Conservation (phyloP, 345 rosid genomes). For the Raphanus raphanistrum region DNA sequence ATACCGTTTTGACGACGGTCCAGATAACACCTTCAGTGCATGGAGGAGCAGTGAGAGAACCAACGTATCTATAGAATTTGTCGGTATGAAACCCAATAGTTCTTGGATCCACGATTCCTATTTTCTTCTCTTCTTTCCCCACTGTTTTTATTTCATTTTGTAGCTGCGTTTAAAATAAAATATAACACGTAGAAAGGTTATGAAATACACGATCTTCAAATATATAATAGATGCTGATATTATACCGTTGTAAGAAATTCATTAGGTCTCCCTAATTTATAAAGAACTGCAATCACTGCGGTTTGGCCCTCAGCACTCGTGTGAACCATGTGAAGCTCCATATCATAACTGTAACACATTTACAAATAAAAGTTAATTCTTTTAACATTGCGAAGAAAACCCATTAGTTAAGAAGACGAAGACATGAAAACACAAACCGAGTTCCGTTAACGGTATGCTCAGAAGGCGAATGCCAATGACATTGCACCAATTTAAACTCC, state of each 20-base stretch:
- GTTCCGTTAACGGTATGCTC: constrained; percentile 63
- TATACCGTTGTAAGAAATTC: constrained; percentile 54
- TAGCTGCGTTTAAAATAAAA: constrained; percentile 38
- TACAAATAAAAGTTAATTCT: not conserved
- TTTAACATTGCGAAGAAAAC: not conserved
- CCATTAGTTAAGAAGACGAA: not conserved
- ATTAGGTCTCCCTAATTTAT: constrained; percentile 57
- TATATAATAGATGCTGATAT: not conserved
- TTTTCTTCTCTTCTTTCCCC: constrained; percentile 28
- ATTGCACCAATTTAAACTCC: constrained; percentile 45
- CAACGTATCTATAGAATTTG: constrained; percentile 63
- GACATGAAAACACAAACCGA: constrained; percentile 36
- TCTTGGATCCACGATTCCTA: constrained; percentile 57
- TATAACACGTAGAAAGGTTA: not conserved
- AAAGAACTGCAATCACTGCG: constrained; percentile 61
- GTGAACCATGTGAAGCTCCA: constrained; percentile 78
- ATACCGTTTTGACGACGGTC: constrained; percentile 58
- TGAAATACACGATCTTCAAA: not conserved
- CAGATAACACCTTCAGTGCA: constrained; percentile 77
- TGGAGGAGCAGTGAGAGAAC: constrained; percentile 74
- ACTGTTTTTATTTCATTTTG: constrained; percentile 40
- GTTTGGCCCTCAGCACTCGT: constrained; percentile 26
- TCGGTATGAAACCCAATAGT: constrained; percentile 50
- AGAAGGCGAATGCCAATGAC: constrained; percentile 76
- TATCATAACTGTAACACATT: constrained; percentile 36